phyloP scores from a whole-genome alignment of 352 stramenopile genomes.

The Globisporangium paddicum region DNA sequence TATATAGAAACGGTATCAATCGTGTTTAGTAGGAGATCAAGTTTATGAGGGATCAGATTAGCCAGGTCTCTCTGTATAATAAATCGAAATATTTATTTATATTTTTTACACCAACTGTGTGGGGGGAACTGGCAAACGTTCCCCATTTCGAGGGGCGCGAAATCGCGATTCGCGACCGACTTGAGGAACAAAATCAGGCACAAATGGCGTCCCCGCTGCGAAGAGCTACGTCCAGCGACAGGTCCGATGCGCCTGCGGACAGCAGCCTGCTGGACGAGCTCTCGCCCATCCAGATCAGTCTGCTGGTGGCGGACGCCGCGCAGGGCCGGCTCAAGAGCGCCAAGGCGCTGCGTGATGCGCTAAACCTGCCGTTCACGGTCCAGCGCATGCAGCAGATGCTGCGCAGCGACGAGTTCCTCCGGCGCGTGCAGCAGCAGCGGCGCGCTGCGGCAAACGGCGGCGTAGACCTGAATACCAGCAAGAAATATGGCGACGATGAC shows the following conservation, averaged over 20 bases:
- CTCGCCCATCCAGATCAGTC: neutral
- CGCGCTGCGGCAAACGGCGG: neutral
- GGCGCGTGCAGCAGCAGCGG: neutral
- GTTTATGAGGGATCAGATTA: too few relatives aligned
- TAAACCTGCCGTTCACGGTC: conserved; percentile 3
- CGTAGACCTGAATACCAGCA: too few relatives aligned
- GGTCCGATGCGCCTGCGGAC: neutral
- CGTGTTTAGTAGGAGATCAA: too few relatives aligned
- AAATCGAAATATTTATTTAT: too few relatives aligned
- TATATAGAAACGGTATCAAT: too few relatives aligned
- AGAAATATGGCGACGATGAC: neutral
- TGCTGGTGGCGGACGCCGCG: neutral
- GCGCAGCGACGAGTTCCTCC: conserved; percentile 5
- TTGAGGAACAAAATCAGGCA: neutral
- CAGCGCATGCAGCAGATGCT: conserved; percentile 9
- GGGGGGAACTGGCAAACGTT: neutral
- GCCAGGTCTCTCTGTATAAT: too few relatives aligned
- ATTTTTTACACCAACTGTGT: too few relatives aligned
- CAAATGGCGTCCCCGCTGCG: neutral
- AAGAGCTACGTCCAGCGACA: neutral
- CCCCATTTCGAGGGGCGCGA: neutral
- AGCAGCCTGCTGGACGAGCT: neutral
- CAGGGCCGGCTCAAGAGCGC: conserved; percentile 5
- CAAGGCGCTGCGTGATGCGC: conserved; percentile 12
- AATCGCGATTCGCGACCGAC: neutral